Evolutionary conservation across 768 basidiomycete species (phyloP).

Genomic region (Neoboletus magnificus): DNA sequence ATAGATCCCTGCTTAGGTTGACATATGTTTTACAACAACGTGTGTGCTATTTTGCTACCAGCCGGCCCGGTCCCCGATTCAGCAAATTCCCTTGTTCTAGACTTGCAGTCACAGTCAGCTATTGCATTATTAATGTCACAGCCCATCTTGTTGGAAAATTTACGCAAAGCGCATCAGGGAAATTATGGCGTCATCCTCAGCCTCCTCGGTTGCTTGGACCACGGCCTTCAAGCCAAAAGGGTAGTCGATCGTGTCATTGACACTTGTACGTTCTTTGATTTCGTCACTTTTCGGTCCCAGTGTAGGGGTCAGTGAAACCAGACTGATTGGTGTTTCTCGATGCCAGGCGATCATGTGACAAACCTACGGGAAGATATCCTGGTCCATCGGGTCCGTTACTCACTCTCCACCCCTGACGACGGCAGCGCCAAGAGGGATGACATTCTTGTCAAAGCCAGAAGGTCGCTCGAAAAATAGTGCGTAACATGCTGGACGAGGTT

Average conservation of each 20-base stretch:
- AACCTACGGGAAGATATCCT: slow-evolving; percentile 91
- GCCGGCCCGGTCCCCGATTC: not conserved
- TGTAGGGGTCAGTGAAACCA: not conserved
- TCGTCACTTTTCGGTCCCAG: not conserved
- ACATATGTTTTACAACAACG: slow-evolving; percentile 82
- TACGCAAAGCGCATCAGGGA: slow-evolving; percentile 88
- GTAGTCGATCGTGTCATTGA: slow-evolving; percentile 92
- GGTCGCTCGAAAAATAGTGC: slow-evolving; percentile 88
- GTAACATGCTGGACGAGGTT: slow-evolving; percentile 23
- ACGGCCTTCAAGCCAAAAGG: slow-evolving; percentile 80
- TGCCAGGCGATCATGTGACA: slow-evolving; percentile 83
- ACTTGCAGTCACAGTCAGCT: slow-evolving; percentile 72
- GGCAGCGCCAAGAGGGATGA: slow-evolving; percentile 49
- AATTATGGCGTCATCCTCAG: slow-evolving; percentile 90
- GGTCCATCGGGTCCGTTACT: slow-evolving; percentile 78
- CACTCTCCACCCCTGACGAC: slow-evolving; percentile 72
- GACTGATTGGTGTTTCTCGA: slow-evolving; percentile 8
- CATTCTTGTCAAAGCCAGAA: slow-evolving; percentile 62
- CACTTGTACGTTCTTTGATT: slow-evolving; percentile 39
- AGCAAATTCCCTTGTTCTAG: slow-evolving; percentile 35
- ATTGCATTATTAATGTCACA: slow-evolving; percentile 82
- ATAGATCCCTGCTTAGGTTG: slow-evolving; percentile 68
- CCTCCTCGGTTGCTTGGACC: slow-evolving; percentile 88
- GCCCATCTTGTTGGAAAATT: slow-evolving; percentile 75
- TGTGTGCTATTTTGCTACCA: slow-evolving; percentile 30